Base-by-base conservation (phyloP, 179 eudicot species). In the Beta macrorhiza region DNA sequence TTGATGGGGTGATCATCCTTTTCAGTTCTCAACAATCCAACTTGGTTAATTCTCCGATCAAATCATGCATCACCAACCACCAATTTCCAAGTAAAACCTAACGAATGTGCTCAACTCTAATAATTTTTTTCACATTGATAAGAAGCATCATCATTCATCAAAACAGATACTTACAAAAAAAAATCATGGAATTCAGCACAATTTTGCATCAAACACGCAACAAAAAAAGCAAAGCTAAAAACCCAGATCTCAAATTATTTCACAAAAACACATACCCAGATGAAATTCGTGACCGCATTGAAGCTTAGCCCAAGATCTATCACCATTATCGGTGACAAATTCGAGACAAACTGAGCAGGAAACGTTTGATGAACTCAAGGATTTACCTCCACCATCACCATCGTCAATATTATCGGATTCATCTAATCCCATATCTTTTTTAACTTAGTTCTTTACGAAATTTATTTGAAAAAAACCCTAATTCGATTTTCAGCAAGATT, bases 201-300 rank as follows among this genome's bases (percentile, higher is more conserved):
- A n/a, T 4, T 57, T 45, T 6, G 4, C 2, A 65, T 37, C 53
- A 77, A 32, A 42, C 51, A 45, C 22, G 19, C 45, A 73, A 3
- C 15, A 25, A 73, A 51, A 2, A 77, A 6, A 14, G 22, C 10
- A 52, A 70, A 53, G 15, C 10, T 3, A 49, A 75, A 78, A 45
- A 72, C 70, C 15, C 11, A 82, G 76, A 84, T 81, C 72, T 84
- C 69, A 49, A 75, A 83, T 25, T 13, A 4, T 16, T 63, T 9
- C 9, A 29, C 0, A 44, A 20, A 32, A 42, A 20, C n/a, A 73
- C 93, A 69, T 72, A 95, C 99, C 99, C 8, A 95, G 93, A 83
- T 95, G 99, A 84, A 95, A 95, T 85, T 93, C 86, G 56, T 95
- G 99, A 17, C 96, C 96, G 56, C 99, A 95, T 87, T 85, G 91